A percentile compares a stretch with the other conserved stretches of the same genome.
Conservation (phyloP, 2,329 filamentous ascomycete species). For the Metarhizium anisopliae region DNA sequence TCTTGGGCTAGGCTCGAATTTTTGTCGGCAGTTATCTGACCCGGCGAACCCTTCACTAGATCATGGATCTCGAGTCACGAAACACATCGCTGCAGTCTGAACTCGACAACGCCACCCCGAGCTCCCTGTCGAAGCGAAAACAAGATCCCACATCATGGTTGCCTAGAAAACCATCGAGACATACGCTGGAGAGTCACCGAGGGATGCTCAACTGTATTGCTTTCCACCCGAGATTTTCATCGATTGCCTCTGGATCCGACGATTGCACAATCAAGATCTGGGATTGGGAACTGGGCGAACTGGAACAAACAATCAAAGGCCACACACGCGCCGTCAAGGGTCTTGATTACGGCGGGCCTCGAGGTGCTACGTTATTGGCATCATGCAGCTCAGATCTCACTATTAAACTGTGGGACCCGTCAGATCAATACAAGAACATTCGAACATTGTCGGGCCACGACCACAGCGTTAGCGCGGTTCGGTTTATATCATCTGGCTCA, state of each 20-base stretch:
- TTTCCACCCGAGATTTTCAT: constrained; percentile 88
- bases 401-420: constrained; percentile 91
- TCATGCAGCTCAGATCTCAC: constrained; percentile 74
- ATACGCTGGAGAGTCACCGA: constrained; percentile 77
- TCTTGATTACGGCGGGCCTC: constrained; percentile 81
- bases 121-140: constrained; percentile 61
- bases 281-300: constrained; percentile 91
- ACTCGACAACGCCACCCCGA: constrained; percentile 71
- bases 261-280: constrained; percentile 94
- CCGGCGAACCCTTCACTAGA: constrained; percentile 38
- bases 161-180: constrained; percentile 70
- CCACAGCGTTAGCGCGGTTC: constrained; percentile 77
- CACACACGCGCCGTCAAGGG: constrained; percentile 85
- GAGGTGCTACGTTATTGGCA: constrained; percentile 57
- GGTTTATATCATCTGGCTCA: constrained; percentile 76
- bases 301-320: constrained; percentile 83
- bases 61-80: constrained; percentile 83
- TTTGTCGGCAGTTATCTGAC: background rate
- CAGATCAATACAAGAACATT: constrained; percentile 88
- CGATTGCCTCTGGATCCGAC: constrained; percentile 81
- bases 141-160: constrained; percentile 82
- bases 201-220: constrained; percentile 77
- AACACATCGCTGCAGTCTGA: constrained; percentile 68
- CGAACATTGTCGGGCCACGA: constrained; percentile 86
- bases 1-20: background rate